Evolutionary conservation across 495 filamentous ascomycete genomes (phyloP).

Genomic region (Penicillium steckii): DNA sequence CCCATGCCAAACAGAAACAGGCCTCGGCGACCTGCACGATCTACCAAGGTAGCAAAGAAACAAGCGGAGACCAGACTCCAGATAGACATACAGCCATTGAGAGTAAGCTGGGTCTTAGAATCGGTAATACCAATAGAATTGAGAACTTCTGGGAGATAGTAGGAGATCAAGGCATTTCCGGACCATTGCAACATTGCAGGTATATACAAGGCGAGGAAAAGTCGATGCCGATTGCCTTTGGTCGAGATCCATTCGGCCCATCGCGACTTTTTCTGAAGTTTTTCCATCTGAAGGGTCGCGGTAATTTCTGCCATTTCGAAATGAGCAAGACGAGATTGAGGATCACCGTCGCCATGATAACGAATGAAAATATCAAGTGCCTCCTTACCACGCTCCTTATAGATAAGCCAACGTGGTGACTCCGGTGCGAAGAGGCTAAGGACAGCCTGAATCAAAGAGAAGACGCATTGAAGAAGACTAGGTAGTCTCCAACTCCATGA

Average conservation of each 20-base stretch:
- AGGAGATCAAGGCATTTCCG: constrained; percentile 65
- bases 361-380: constrained; percentile 35
- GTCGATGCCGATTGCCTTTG: constrained; percentile 65
- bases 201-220: constrained; percentile 55
- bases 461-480: constrained; percentile 25
- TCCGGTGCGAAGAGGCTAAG: constrained; percentile 40
- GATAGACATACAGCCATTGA: constrained; percentile 29
- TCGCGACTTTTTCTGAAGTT: constrained; percentile 30
- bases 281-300: constrained; percentile 29
- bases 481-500: constrained; percentile 46
- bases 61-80: constrained; percentile 30
- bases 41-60: constrained; percentile 55
- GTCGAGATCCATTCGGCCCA: constrained; percentile 61
- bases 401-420: constrained; percentile 37
- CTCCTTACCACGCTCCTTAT: constrained; percentile 34
- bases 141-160: constrained; percentile 58
- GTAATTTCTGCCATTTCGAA: constrained; percentile 34
- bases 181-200: constrained; percentile 62
- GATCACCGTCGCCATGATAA: constrained; percentile 30
- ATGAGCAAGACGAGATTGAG: constrained; percentile 21
- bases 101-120: constrained; percentile 43
- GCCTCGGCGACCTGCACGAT: constrained; percentile 57
- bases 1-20: constrained; percentile 57
- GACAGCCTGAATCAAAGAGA: constrained; percentile 33
- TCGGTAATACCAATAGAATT: constrained; percentile 53